These are phyloP conservation scores for Ophiostoma perfectum DNA, from an alignment of 2,329 filamentous ascomycete species.

Conservation along the genomic window DNA sequence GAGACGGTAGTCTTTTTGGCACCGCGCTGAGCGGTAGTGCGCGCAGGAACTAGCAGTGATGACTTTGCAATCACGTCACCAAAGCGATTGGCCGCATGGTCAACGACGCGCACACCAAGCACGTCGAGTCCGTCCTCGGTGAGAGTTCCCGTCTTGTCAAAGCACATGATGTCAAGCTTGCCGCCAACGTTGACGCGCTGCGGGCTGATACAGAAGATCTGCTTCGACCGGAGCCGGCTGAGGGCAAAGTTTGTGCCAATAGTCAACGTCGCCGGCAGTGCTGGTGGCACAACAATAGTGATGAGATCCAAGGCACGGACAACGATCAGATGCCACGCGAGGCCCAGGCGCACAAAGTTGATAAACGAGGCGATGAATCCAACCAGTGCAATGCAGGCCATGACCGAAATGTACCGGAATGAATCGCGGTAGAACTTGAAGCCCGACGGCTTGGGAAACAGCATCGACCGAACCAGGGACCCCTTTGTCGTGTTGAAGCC, in stretches of 20 bases:
- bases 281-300: constrained; percentile 94
- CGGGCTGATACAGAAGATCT: constrained; percentile 96
- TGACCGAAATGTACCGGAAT: constrained; percentile 95
- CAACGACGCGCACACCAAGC: constrained; percentile 76
- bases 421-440: constrained; percentile 99
- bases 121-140: constrained; percentile 96
- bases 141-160: constrained; percentile 97
- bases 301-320: constrained; percentile 90
- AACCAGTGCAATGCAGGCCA: constrained; percentile 77
- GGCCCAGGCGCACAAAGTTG: constrained; percentile 80
- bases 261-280: constrained; percentile 86
- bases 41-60: constrained; percentile 22
- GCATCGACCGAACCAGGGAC: constrained; percentile 90
- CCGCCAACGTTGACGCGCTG: constrained; percentile 95
- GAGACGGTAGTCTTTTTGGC: constrained; percentile 15
- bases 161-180: constrained; percentile 93
- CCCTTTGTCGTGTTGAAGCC: constrained; percentile 98
- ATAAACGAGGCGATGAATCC: constrained; percentile 88
- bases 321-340: constrained; percentile 86
- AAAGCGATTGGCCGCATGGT: constrained; percentile 58
- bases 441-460: constrained; percentile 95
- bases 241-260: constrained; percentile 97
- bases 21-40: neutral
- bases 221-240: constrained; percentile 74
- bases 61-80: constrained; percentile 68